Conservation (phyloP, 768 basidiomycete species). For the Trametes villosa region DNA sequence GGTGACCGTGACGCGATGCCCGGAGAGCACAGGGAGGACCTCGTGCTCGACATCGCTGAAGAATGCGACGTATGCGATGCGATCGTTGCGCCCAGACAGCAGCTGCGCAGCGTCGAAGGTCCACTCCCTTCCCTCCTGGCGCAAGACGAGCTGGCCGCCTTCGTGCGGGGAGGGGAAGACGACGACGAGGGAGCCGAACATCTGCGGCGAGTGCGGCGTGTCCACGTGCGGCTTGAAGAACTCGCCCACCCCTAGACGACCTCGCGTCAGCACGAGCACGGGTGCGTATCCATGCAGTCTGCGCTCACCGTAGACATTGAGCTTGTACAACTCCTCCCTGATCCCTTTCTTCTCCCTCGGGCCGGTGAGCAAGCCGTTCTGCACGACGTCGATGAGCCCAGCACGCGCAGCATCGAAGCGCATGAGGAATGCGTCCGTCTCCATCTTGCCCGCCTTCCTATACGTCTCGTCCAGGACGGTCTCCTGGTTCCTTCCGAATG, state of each 20-base stretch:
- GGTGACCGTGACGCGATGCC: slow-evolving; percentile 49
- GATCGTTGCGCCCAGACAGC: no score
- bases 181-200: slow-evolving; percentile 54
- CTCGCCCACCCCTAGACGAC: slow-evolving; percentile 29
- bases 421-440: slow-evolving; percentile 8
- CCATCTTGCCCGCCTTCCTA: slow-evolving; percentile 37
- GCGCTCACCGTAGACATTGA: background rate
- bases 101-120: slow-evolving; percentile 39
- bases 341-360: background rate
- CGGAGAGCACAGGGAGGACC: slow-evolving; percentile 43
- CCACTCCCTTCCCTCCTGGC: slow-evolving; percentile 19
- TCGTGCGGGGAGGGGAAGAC: slow-evolving; percentile 49
- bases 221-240: slow-evolving; percentile 37
- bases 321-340: background rate
- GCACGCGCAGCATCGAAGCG: background rate
- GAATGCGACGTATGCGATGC: slow-evolving; percentile 46
- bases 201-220: slow-evolving; percentile 28
- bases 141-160: slow-evolving; percentile 48
- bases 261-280: background rate
- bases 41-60: slow-evolving; percentile 52
- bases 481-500: slow-evolving; percentile 32
- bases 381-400: slow-evolving; percentile 5
- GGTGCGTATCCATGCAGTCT: background rate
- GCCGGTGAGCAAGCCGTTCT: slow-evolving; percentile 29
- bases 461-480: slow-evolving; percentile 37